Conservation (phyloP, 2,329 filamentous ascomycete species). For the Cercospora zeae-maydis region DNA sequence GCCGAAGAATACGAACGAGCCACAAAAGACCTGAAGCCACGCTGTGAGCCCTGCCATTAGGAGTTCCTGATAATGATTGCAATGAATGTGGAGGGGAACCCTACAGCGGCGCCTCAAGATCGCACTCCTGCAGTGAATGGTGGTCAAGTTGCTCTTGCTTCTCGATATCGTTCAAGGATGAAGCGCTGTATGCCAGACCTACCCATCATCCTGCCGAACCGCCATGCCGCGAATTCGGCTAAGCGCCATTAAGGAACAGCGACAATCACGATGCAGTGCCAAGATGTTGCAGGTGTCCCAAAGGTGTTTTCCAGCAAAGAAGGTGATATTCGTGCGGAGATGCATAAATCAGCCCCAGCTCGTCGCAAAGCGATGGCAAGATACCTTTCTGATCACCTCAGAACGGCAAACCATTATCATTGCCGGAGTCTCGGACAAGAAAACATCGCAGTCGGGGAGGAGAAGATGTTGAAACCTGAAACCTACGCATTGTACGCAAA, state of each 20-base stretch:
- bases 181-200: not conserved
- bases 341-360: no score
- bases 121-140: not conserved
- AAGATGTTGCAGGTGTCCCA: no score
- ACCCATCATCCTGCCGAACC: not conserved
- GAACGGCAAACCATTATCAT: no score
- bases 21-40: slow-evolving; percentile 46
- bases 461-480: not conserved
- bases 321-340: no score
- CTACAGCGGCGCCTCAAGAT: slow-evolving; percentile 23
- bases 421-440: no score
- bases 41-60: slow-evolving; percentile 43
- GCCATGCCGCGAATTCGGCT: not conserved
- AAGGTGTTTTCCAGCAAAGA: no score
- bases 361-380: no score
- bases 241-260: not conserved
- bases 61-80: slow-evolving; percentile 26
- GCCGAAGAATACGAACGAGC: slow-evolving; percentile 48
- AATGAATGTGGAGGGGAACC: slow-evolving; percentile 25
- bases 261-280: not conserved
- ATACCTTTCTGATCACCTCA: no score
- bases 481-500: not conserved
- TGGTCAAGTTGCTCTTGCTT: slow-evolving; percentile 5
- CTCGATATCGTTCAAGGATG: slow-evolving; percentile 18
- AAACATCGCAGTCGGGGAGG: not conserved